Base-by-base conservation (phyloP, 2,329 filamentous ascomycete species). In the Ophiognomonia clavigignenti-juglandacearum region DNA sequence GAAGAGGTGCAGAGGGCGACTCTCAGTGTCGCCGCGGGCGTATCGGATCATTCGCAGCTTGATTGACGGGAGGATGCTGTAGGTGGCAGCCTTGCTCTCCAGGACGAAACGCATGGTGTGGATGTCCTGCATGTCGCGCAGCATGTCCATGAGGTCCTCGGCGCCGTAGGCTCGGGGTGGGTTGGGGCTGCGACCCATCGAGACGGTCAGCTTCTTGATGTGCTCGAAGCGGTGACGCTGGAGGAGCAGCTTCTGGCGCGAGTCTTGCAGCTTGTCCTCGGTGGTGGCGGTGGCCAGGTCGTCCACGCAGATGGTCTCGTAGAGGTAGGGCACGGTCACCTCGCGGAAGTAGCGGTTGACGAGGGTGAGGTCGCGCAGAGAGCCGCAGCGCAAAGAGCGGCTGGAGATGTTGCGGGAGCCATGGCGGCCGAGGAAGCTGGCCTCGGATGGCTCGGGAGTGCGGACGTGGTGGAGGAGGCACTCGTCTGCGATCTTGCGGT, bases 51-150 rank as follows among this genome's bases (percentile, higher is more conserved):
- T 37, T 11, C 39, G n/a, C 3, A 29, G 23, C 13, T 38, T 38
- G 11, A 50, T 35, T 3, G 38, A 29, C 18, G 36, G 41, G 14
- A 50, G 35, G 14, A 47, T 26, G 4, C 36, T 41, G 27, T 41
- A 50, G 24, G 36, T 39, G 10, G 39, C 32, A 18, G 16, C 34
- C 6, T 43, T 5, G 11, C 23, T 36, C 39, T 50, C 48, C 7
- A 50, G 18, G 23, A 50, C 48, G 16, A 43, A 50, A 24, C 48
- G 48, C 44, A 47, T 45, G 19, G 23, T 43, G 22, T 46, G 39
- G 6, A 31, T 29, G 27, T 31, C 29, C 19, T 42, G 27, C 39
- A 42, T 34, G 16, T 20, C 16, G 29, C 19, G 20, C 8, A 50
- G 23, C 35, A 39, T 35, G 11, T 41, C 36, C 35, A 50, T 36